phyloP scores from a whole-genome alignment of 495 filamentous ascomycete species.

The Tuber melanosporum region DNA sequence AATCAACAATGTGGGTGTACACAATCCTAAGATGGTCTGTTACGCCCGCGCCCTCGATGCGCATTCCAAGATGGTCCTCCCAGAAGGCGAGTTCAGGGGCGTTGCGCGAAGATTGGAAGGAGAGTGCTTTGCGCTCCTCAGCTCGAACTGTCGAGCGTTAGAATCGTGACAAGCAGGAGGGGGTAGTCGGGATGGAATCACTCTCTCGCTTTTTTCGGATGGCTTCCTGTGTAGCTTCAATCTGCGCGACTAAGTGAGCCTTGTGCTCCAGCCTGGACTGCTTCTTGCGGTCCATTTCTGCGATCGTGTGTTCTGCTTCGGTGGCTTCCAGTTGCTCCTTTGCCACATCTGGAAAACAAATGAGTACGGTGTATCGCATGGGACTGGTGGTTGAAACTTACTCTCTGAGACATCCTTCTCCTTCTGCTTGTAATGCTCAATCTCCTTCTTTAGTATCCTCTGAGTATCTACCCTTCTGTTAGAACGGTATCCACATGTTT shows the following conservation, averaged over 20 bases:
- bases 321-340: conserved; percentile 82
- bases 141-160: conserved; percentile 23
- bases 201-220: conserved; percentile 58
- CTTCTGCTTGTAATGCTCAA: conserved; percentile 53
- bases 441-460: conserved; percentile 77
- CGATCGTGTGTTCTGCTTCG: conserved; percentile 79
- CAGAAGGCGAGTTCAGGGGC: conserved; percentile 91
- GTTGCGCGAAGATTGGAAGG: conserved; percentile 70
- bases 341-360: conserved; percentile 44
- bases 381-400: neutral
- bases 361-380: neutral
- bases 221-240: conserved; percentile 65
- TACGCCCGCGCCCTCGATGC: conserved; percentile 80
- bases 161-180: conserved; percentile 2
- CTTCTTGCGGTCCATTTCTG: conserved; percentile 63
- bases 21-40: conserved; percentile 85
- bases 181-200: conserved; percentile 5
- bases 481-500: conserved; percentile 8
- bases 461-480: conserved; percentile 62
- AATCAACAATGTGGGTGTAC: conserved; percentile 79
- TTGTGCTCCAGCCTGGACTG: conserved; percentile 66
- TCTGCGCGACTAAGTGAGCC: conserved; percentile 68
- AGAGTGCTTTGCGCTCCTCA: conserved; percentile 28
- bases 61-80: conserved; percentile 79
- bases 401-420: conserved; percentile 35